Percentiles rank a stretch among this genome's conserved stretches.
Conservation (phyloP, 2,329 filamentous ascomycete genomes). For the Diaporthe sp. region DNA sequence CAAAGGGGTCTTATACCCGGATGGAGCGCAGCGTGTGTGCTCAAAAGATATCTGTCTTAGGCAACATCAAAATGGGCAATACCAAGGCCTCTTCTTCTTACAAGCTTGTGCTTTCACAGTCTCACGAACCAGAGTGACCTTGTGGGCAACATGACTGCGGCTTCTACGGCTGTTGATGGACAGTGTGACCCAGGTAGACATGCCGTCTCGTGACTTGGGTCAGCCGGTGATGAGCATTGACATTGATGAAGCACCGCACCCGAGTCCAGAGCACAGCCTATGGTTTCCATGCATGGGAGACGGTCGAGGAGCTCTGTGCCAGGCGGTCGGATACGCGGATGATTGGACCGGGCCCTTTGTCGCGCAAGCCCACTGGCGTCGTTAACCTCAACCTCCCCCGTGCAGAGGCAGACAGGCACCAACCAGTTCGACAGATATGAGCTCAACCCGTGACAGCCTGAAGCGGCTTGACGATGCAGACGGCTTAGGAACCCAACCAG, state of each 20-base stretch:
- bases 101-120: not conserved
- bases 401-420: not conserved
- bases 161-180: not conserved
- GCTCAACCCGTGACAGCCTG: not conserved
- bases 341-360: not conserved
- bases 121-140: not conserved
- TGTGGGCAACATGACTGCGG: too few relatives aligned
- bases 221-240: not conserved
- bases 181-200: not conserved
- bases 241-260: too few relatives aligned
- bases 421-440: not conserved
- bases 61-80: constrained; percentile 27
- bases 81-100: constrained; percentile 28
- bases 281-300: not conserved
- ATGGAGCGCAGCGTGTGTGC: constrained; percentile 24
- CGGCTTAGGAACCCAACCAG: not conserved
- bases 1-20: constrained; percentile 35
- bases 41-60: constrained; percentile 30
- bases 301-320: not conserved
- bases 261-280: not conserved
- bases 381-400: not conserved
- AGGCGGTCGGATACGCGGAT: not conserved
- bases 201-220: not conserved
- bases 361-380: not conserved
- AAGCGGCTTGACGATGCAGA: not conserved